Evolutionary conservation across 495 filamentous ascomycete genomes (phyloP), one percentile per base, ranked within the genome.

Genomic region (Penicillium soppii): DNA sequence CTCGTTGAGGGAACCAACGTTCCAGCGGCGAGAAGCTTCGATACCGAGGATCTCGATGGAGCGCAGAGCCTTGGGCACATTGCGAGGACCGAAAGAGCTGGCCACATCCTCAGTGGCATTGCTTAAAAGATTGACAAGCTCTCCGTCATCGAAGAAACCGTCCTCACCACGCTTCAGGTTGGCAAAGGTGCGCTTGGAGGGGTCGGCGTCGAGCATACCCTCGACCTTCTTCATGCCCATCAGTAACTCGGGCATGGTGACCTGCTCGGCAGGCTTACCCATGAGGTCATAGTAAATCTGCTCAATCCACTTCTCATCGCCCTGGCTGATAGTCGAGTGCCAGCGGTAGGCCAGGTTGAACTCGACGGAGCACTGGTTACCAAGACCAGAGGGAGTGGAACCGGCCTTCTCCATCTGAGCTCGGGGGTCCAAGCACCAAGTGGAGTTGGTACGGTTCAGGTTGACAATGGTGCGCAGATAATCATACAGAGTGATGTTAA

Each of bases 381-480:
- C 86, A 3, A 80, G 70, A 40, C 88, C 90, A 22, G 82, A 70
- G 17, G 80, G 79, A 22, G 87, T 86, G 22, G 79, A 74, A 40
- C 80, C 78, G 47, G 76, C 72, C 47, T 68, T 65, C 50, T 73
- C 66, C 67, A 73, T 74, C 56, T 73, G 69, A 13, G 71, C 71
- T 39, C 74, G 66, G 35, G 74, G 74, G 47, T 77, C 74, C 40
- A 95, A 74, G 19, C 85, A 90, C 89, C 90, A 95, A 4, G 83
- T 87, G 10, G 85, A 86, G 58, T 86, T 82, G 43, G 78, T 81
- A 32, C 87, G 78, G 69, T 92, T 92, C 49, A 91, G 66, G 63
- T 91, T 92, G 67, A 94, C 76, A 55, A 95, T 91, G 16, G 88
- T 90, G 21, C 90, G 83, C 30, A 95, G 79, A 62, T 95, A 95